phyloP scores from a whole-genome alignment of 306 rosid species.

The Arachis stenosperma region DNA sequence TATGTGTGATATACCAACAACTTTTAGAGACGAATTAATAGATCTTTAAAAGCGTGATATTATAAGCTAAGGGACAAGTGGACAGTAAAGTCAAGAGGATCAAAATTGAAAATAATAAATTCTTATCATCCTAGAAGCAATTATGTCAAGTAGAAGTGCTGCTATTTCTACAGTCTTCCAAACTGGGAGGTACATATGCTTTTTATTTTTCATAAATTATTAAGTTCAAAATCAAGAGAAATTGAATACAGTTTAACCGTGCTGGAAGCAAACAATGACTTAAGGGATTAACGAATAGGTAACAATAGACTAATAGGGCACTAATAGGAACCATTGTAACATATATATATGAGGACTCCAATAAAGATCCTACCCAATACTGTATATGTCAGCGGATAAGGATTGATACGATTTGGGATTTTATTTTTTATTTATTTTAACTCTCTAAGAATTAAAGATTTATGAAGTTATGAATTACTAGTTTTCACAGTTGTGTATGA shows the following conservation, averaged over 20 bases:
- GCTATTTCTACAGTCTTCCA: background rate
- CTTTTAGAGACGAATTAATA: too few relatives aligned
- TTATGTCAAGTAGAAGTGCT: background rate
- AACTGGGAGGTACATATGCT: background rate
- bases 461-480: too few relatives aligned
- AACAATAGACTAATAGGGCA: background rate
- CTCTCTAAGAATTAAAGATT: too few relatives aligned
- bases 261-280: background rate
- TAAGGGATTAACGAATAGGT: background rate
- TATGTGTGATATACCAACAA: too few relatives aligned
- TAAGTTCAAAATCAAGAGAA: constrained; percentile 3
- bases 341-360: background rate
- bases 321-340: constrained; percentile 3
- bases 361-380: constrained; percentile 1
- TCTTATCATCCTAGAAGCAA: background rate
- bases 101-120: too few relatives aligned
- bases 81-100: too few relatives aligned
- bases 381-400: background rate
- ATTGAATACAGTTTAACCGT: background rate
- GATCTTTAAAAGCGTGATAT: too few relatives aligned
- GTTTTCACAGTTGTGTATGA: too few relatives aligned
- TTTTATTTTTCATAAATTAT: background rate
- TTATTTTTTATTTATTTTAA: background rate
- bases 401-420: background rate
- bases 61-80: too few relatives aligned